Percentiles rank a stretch among this genome's conserved stretches.
Evolutionary conservation across 192 early-diverging fungal species (phyloP).

Genomic region (Umbelopsis sp.): DNA sequence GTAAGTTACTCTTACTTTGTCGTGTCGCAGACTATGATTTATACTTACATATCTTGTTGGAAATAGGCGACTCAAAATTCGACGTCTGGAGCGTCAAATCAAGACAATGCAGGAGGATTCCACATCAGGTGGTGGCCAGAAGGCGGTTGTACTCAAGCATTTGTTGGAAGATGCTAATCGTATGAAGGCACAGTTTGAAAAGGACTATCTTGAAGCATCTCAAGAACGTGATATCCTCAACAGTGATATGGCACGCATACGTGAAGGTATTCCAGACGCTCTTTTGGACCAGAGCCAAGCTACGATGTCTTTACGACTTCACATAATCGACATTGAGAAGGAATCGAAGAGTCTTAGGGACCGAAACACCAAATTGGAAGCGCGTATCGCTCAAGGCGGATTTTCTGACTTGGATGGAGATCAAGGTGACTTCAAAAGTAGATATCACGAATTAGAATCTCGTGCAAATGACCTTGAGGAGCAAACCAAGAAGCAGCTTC

Average conservation of each 20-base stretch:
- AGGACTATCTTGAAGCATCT: conserved; percentile 22
- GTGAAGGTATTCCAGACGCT: conserved; percentile 37
- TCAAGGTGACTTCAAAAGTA: conserved; percentile 25
- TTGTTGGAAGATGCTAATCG: conserved; percentile 35
- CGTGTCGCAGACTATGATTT: background rate
- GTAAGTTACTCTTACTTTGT: conserved; percentile 15
- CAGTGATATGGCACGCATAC: conserved; percentile 30
- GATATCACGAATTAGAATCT: conserved; percentile 30
- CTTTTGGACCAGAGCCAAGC: conserved; percentile 35
- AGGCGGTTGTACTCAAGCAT: conserved; percentile 30
- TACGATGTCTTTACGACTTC: conserved; percentile 36
- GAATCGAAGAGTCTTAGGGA: conserved; percentile 35
- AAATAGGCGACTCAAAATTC: conserved; percentile 30
- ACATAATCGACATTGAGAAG: conserved; percentile 41
- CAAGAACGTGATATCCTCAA: conserved; percentile 33
- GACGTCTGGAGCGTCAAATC: conserved; percentile 33
- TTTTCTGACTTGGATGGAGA: conserved; percentile 40
- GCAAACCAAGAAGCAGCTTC: conserved; percentile 43
- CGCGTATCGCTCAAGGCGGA: conserved; percentile 18
- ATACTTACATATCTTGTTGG: background rate
- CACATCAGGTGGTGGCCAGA: conserved; percentile 22
- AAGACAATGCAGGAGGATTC: conserved; percentile 34
- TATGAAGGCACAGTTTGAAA: conserved; percentile 36
- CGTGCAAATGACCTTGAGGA: conserved; percentile 41
- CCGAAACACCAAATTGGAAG: conserved; percentile 28